phyloP scores from a whole-genome alignment of 225 moss, liverwort and hornwort species.

The Bryoerythrophyllum caledonicum region DNA sequence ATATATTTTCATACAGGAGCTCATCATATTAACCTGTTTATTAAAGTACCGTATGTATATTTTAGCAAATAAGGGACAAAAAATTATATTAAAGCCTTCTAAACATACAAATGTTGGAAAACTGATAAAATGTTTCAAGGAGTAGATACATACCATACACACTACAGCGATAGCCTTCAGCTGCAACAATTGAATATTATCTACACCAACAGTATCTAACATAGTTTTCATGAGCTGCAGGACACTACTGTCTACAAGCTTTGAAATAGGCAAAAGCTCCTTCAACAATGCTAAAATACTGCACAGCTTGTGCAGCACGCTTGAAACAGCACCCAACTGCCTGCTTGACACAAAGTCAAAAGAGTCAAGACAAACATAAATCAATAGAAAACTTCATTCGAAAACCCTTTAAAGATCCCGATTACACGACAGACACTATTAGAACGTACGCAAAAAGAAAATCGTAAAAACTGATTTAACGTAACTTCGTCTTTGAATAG shows the following conservation, averaged over 20 bases:
- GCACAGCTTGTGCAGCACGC: constrained; percentile 90
- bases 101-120: constrained; percentile 9
- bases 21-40: neutral
- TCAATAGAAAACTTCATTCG: neutral
- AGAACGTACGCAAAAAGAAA: neutral
- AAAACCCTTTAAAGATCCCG: neutral
- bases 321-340: constrained; percentile 64
- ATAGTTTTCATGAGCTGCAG: constrained; percentile 83
- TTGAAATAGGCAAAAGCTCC: constrained; percentile 81
- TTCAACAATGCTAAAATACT: constrained; percentile 83
- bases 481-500: neutral
- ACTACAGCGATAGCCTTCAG: constrained; percentile 90
- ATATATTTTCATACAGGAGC: neutral
- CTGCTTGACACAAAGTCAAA: constrained; percentile 37
- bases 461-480: neutral
- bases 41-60: neutral
- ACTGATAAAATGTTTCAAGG: neutral
- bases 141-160: constrained; percentile 53
- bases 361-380: neutral
- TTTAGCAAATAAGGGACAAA: neutral
- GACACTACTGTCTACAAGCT: constrained; percentile 76
- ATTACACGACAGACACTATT: neutral
- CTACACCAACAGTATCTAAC: constrained; percentile 78
- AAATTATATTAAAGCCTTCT: neutral
- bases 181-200: constrained; percentile 93